These are phyloP conservation scores for Pichia sp. DNA, from an alignment of 1,139 yeast genomes.

Conservation along the genomic window DNA sequence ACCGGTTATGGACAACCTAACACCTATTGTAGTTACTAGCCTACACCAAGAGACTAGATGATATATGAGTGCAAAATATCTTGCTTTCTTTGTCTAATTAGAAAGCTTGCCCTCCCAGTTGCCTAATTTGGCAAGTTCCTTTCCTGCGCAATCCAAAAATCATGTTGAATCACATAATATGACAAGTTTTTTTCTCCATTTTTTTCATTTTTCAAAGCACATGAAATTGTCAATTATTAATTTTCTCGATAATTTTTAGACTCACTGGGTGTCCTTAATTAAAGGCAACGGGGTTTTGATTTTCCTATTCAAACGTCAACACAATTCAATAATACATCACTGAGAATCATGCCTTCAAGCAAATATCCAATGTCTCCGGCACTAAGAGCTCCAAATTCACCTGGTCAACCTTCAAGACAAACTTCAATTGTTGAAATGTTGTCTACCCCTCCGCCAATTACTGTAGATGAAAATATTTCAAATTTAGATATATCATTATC, in stretches of 20 bases:
- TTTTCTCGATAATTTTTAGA: background rate
- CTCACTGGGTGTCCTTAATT: background rate
- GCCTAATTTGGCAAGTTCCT: background rate
- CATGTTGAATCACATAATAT: background rate
- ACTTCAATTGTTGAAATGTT: constrained; percentile 78
- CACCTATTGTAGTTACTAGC: no score
- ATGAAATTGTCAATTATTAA: background rate
- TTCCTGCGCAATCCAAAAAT: background rate
- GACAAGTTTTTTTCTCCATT: background rate
- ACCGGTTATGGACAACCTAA: no score
- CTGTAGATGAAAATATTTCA: constrained; percentile 12
- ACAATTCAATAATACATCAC: background rate
- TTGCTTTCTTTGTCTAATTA: no score
- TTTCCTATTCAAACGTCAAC: background rate
- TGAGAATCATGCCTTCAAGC: constrained; percentile 13
- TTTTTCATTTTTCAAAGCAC: background rate
- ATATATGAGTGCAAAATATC: no score
- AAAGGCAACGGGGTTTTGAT: background rate
- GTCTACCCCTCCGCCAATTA: constrained; percentile 76
- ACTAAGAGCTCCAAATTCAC: constrained; percentile 34
- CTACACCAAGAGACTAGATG: no score
- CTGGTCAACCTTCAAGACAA: constrained; percentile 39
- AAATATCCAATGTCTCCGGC: constrained; percentile 32
- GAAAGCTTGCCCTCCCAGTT: no score
- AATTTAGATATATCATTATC: constrained; percentile 11